Base-by-base conservation (phyloP, 495 filamentous ascomycete species). In the Neurospora cerealis region DNA sequence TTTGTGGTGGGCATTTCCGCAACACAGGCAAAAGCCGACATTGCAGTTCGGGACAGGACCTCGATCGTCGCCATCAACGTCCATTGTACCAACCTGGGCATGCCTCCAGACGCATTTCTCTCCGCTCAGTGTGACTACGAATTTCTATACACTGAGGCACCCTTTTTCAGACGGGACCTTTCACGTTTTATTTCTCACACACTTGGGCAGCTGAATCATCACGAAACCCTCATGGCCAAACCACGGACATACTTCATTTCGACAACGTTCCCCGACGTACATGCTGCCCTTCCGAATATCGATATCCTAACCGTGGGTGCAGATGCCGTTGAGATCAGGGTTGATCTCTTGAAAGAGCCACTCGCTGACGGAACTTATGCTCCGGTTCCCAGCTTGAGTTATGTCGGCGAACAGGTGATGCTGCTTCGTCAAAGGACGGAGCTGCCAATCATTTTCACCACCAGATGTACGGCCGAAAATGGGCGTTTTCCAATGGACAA, bases 361-460 rank as follows among this genome's bases (percentile, higher is more conserved):
- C 79, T 87, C 6, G 81, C 78, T 32, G 86, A 91, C 74, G 90
- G 86, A 2, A 78, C 80, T 15, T 85, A 85, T 74, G 87, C 86
- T 62, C 77, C 86, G 21, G 87, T 95, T 54, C 93, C 93, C 19
- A 93, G 91, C 80, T 80, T 95, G 73, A 91, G 90, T 74, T 95
- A 94, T 81, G 92, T 96, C 19, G 93, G 92, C 32, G 91, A 93
- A 80, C 93, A 95, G 79, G 86, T 95, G 71, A 94, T 95, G 92
- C 79, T 93, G 3, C 80, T 96, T 44, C 88, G 93, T 28, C 92
- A 94, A 79, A 89, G 92, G 75, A 95, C 93, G 2, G 93, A 95
- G 75, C 81, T 96, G 72, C 93, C 93, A 10, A 94, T 96, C 78
- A 94, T 96, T 42, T 93, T 93, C 80, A 96, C 93, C 2, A 93